These are phyloP conservation scores for Salix caprea DNA, from an alignment of 345 rosid genomes.

Conservation along the genomic window DNA sequence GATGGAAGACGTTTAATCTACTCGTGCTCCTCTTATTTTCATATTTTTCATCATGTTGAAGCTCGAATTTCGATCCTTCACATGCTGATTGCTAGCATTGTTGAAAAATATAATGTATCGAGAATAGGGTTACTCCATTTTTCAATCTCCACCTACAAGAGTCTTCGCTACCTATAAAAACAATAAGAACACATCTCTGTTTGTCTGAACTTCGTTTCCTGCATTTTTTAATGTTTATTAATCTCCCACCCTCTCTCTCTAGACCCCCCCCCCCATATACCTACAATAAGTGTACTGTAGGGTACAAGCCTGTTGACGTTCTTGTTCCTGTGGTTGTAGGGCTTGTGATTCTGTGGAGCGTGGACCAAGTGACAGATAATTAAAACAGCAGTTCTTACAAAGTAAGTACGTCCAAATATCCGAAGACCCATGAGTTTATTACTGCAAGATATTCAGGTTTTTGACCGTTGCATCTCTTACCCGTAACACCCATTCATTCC, in stretches of 20 bases:
- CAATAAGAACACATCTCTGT: neutral
- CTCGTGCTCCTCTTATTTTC: neutral
- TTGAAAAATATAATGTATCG: neutral
- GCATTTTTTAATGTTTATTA: neutral
- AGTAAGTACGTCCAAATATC: slow-evolving; percentile 3
- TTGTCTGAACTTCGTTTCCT: neutral
- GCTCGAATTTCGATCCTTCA: neutral
- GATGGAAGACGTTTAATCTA: neutral
- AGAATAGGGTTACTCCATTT: slow-evolving; percentile 5
- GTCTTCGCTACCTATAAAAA: neutral
- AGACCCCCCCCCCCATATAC: slow-evolving; percentile 17
- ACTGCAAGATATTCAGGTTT: slow-evolving; percentile 16
- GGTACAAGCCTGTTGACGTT: slow-evolving; percentile 22
- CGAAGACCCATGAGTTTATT: slow-evolving; percentile 32
- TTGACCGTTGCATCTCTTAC: slow-evolving; percentile 15
- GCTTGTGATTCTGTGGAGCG: slow-evolving; percentile 32
- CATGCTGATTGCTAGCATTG: too few relatives aligned
- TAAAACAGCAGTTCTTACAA: slow-evolving; percentile 1
- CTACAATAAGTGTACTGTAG: slow-evolving; percentile 18
- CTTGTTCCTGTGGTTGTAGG: slow-evolving; percentile 27
- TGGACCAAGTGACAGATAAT: neutral
- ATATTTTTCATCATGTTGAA: neutral
- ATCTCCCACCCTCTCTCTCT: slow-evolving; percentile 3
- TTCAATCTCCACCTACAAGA: neutral
- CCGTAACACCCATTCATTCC: neutral